Evolutionary conservation across 2,329 filamentous ascomycete genomes (phyloP), one percentile per base, ranked within the genome.

Genomic region (Rhynchosporium agropyri): DNA sequence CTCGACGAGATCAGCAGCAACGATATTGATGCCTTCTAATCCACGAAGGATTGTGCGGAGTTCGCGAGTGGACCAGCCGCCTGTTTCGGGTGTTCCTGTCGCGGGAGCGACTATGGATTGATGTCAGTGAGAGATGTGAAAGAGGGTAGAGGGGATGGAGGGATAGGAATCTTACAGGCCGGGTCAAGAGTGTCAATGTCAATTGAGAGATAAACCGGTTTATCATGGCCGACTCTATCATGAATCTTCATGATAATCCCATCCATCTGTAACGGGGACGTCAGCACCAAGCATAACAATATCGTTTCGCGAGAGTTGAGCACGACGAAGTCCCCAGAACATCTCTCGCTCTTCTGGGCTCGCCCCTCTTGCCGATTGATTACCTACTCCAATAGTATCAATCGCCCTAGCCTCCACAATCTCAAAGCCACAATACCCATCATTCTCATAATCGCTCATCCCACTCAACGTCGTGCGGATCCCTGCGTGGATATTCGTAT

Each of bases 121-220:
- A 36, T 6, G 58, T 73, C 38, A 72, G 62, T 38, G 50, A 33
- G 31, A 1, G 33, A 40, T 38, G 50, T 26, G 7, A 2, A 51
- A 10, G 42, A 40, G 46, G 29, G 15, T 56, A 43, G 15, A 29
- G 45, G 28, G 28, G 45, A 15, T 4, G 15, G 50, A 49, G 53
- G 20, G n/a, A 13, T 40, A 20, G 42, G 20, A 50, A 57, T 56
- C 82, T 75, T 75, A 86, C 83, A 94, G 4, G 90, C 90, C 7
- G 92, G 92, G 74, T 96, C 92, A 3, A 96, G 80, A 0, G 91
- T 92, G 73, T 96, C 92, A 70, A 96, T 96, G 73, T 97, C 92
- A 53, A 96, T 88, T 6, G 86, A 90, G 38, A 96, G 77, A 73
- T 96, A 96, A 0, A 95, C 89, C 0, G 91, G 91, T 65, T 86